Percentiles rank a stretch among this genome's conserved stretches.
Conservation (phyloP, 257 asterid species). For the Lantana camara region DNA sequence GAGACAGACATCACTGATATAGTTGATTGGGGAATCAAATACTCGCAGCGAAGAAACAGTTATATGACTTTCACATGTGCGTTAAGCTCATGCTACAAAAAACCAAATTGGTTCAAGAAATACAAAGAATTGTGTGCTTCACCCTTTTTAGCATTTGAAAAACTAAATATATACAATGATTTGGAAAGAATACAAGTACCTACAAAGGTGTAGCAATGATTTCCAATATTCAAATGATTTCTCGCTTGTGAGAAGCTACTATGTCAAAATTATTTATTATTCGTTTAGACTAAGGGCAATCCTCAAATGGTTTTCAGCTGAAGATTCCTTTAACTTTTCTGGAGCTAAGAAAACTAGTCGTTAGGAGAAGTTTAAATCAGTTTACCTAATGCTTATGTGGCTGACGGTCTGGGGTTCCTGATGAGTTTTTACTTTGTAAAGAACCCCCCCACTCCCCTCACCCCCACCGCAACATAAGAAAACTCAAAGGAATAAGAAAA, state of each 20-base stretch:
- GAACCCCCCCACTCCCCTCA: neutral
- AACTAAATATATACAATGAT: too few relatives aligned
- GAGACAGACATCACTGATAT: neutral
- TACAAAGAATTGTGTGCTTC: neutral
- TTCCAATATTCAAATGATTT: too few relatives aligned
- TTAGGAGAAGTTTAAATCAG: neutral
- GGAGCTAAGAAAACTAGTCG: neutral
- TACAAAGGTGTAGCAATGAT: neutral
- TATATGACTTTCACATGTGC: neutral
- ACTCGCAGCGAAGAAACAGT: neutral
- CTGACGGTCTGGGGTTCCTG: neutral
- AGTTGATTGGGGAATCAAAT: neutral
- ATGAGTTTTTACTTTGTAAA: neutral
- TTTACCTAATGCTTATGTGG: neutral
- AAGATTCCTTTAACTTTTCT: neutral
- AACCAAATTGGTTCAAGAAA: neutral
- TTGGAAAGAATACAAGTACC: neutral
- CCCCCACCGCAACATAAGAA: too few relatives aligned
- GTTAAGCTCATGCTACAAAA: neutral
- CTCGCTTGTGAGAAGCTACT: neutral
- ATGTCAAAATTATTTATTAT: neutral
- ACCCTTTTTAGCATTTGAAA: neutral
- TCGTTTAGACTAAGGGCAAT: neutral
- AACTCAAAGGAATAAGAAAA: too few relatives aligned
- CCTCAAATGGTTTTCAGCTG: conserved; percentile 2